Base-by-base conservation (phyloP, 345 rosid genomes). In the Euphorbia pulcherrima region DNA sequence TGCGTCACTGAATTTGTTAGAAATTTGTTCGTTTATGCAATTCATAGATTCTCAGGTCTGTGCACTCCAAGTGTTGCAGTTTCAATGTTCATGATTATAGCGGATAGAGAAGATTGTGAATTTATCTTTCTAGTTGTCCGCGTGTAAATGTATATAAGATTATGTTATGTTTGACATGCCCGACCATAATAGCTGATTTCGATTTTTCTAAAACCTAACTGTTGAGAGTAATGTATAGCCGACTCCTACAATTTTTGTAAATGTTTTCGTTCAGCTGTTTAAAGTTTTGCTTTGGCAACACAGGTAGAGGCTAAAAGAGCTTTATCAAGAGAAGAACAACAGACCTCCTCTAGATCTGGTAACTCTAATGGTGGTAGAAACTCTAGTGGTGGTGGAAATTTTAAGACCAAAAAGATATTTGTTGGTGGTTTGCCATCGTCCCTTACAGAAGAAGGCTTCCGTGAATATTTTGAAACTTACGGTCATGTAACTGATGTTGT, bases 251-350 rank as follows among this genome's bases (percentile, higher is more conserved):
- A 26, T 4, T 47, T n/a, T 17, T 47, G 59, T 23, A 16, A 3
- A 6, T 53, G 4, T 33, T 4, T 35, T 28, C 20, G 5, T 62
- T 51, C 67, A 56, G 39, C 20, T 29, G 60, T 29, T 48, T 46
- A 48, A 66, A 61, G 21, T 67, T 71, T 35, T 20, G 9, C 29
- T 63, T 65, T 72, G 70, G 40, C 62, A 5, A 35, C 68, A 33
- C 74, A 80, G 83, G 83, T 80, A 55, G 83, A 76, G 69, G 83
- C 83, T 20, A 80, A 80, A 60, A 69, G 71, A 62, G 83, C 78
- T 74, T 60, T 80, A 65, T 80, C 83, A 18, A 67, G 83, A 61
- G 83, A 80, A 54, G 83, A 80, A 62, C 83, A 76, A 24, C 78
- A 80, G 27, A 53, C 60, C 21, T 63, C 66, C 35, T 46, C 78